A percentile compares a stretch with the other conserved stretches of the same genome.
Evolutionary conservation across 1,139 yeast genomes (phyloP).

Genomic region (Geotrichum candidum): DNA sequence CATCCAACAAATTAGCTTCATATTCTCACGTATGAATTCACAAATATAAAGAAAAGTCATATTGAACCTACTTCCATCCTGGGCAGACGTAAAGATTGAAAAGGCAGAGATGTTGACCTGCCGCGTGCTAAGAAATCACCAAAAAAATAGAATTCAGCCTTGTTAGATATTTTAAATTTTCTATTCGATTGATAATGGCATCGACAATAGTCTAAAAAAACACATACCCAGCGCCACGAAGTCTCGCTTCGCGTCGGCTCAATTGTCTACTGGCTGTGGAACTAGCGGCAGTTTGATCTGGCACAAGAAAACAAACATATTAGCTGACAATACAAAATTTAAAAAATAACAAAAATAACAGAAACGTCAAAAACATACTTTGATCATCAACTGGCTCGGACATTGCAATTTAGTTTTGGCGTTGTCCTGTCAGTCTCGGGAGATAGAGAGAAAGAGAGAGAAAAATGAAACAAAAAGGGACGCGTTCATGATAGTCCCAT

Average conservation of each 20-base stretch:
- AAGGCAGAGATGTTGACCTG: conserved; percentile 15
- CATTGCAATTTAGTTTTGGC: neutral
- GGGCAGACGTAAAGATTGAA: conserved; percentile 5
- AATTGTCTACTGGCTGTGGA: neutral
- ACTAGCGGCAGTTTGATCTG: neutral
- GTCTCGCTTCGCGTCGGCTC: conserved; percentile 23
- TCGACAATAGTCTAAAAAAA: neutral
- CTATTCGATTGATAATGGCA: too few relatives aligned
- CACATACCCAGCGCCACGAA: conserved; percentile 28
- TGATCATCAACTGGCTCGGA: neutral
- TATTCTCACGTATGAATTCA: neutral
- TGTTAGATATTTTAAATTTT: neutral
- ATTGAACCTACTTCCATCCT: neutral
- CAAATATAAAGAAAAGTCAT: too few relatives aligned
- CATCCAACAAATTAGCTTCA: neutral
- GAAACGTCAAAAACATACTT: neutral
- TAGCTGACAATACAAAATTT: neutral
- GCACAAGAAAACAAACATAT: neutral
- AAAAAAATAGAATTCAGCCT: neutral
- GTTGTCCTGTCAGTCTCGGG: neutral
- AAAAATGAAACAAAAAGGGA: neutral
- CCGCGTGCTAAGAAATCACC: conserved; percentile 14
- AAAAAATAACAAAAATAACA: neutral
- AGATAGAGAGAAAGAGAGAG: neutral
- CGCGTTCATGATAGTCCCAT: neutral